A percentile compares a stretch with the other conserved stretches of the same genome.
phyloP scores from a whole-genome alignment of 108 stramenopile species.

The Pseudonitzschia multiseries region DNA sequence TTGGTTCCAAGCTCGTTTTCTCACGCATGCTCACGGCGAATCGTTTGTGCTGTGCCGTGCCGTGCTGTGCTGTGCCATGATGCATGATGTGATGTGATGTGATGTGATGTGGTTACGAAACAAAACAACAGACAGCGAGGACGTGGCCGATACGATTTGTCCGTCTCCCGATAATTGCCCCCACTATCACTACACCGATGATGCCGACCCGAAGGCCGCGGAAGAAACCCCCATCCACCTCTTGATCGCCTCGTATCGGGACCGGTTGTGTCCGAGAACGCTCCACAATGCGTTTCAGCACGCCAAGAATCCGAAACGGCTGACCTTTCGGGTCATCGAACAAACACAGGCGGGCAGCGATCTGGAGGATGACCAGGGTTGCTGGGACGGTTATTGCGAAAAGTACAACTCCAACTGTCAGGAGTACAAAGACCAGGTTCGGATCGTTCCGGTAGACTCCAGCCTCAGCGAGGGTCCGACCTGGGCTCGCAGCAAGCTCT shows the following conservation, averaged over 20 bases:
- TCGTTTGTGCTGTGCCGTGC: neutral
- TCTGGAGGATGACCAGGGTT: constrained; percentile 42
- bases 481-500: constrained; percentile 42
- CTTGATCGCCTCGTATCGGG: constrained; percentile 50
- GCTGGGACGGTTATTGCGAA: constrained; percentile 40
- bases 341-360: constrained; percentile 56
- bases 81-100: too few species aligned
- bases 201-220: neutral
- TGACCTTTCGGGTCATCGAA: constrained; percentile 66
- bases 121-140: neutral
- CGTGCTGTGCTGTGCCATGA: too few species aligned
- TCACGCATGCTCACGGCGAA: neutral
- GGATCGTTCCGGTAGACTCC: constrained; percentile 33
- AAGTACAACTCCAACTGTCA: constrained; percentile 41
- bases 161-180: constrained; percentile 24
- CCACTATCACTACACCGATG: constrained; percentile 24
- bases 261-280: constrained; percentile 72
- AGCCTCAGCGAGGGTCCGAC: constrained; percentile 44
- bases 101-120: too few species aligned
- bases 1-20: neutral
- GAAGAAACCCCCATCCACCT: constrained; percentile 35
- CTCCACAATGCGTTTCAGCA: constrained; percentile 61
- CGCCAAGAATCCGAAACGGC: constrained; percentile 51
- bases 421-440: constrained; percentile 36
- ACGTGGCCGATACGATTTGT: constrained; percentile 24